Evolutionary conservation across 2,329 filamentous ascomycete species (phyloP).

Genomic region (Colletotrichum noveboracense): DNA sequence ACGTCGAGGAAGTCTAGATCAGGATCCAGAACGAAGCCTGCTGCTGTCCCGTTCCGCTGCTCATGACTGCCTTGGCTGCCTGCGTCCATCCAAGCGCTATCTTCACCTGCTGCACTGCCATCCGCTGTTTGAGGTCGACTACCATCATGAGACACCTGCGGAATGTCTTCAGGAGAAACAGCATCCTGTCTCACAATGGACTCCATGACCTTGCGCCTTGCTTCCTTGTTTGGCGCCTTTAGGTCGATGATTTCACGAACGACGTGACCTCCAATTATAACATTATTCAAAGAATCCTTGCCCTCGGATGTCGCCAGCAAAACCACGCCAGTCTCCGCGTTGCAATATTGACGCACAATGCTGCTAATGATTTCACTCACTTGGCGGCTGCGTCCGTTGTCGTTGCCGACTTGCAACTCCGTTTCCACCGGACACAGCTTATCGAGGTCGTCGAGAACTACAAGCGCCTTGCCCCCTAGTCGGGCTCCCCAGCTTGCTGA

Average conservation of each 20-base stretch:
- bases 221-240: conserved; percentile 92
- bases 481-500: conserved; percentile 89
- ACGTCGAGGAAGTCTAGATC: conserved; percentile 91
- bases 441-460: conserved; percentile 92
- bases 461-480: conserved; percentile 80
- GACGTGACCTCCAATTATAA: conserved; percentile 89
- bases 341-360: conserved; percentile 84
- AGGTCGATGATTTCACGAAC: conserved; percentile 89
- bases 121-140: conserved; percentile 64
- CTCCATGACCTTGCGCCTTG: conserved; percentile 82
- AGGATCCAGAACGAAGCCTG: conserved; percentile 75
- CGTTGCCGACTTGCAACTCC: conserved; percentile 89
- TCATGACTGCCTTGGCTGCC: conserved; percentile 60
- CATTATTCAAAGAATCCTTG: conserved; percentile 90
- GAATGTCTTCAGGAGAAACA: conserved; percentile 41
- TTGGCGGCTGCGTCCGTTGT: conserved; percentile 91
- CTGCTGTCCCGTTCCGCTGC: conserved; percentile 37
- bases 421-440: conserved; percentile 92
- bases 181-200: conserved; percentile 69
- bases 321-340: conserved; percentile 79
- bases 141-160: conserved; percentile 37
- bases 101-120: conserved; percentile 57
- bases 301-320: conserved; percentile 89
- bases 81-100: conserved; percentile 77
- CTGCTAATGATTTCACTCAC: conserved; percentile 88